These are phyloP conservation scores for Neurospora sp. DNA, from an alignment of 2,329 filamentous ascomycete species.

Conservation along the genomic window DNA sequence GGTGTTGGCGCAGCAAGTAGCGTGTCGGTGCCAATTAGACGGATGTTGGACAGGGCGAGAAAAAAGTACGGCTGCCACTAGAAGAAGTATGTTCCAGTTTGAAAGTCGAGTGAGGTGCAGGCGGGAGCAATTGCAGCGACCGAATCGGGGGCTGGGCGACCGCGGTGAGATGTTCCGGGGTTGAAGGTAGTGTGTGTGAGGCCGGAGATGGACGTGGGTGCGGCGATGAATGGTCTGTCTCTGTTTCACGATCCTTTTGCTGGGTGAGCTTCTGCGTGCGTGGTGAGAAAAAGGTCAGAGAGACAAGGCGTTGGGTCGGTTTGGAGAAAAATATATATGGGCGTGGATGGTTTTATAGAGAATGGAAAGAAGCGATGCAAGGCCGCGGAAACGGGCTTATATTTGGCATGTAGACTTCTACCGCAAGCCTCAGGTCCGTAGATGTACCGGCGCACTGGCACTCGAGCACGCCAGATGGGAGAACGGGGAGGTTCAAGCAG, in stretches of 20 bases:
- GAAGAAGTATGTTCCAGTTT: slow-evolving; percentile 4
- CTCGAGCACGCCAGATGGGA: neutral
- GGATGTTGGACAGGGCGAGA: neutral
- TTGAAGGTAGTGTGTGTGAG: neutral
- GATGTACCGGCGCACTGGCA: neutral
- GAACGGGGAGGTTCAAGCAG: neutral
- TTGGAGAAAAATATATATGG: neutral
- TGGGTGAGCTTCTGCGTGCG: neutral
- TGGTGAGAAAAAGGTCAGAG: neutral
- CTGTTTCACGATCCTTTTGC: neutral
- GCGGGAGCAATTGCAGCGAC: slow-evolving; percentile 5
- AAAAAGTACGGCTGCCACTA: neutral
- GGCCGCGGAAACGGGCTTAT: neutral
- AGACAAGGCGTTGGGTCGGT: neutral
- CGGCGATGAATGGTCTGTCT: neutral
- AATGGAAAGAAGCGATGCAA: neutral
- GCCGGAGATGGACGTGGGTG: neutral
- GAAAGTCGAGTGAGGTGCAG: neutral
- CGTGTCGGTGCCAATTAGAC: neutral
- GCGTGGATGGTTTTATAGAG: neutral
- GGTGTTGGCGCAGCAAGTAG: neutral
- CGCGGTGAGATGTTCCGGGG: neutral
- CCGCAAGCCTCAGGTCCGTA: neutral
- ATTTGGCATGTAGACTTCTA: neutral
- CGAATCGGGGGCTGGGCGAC: slow-evolving; percentile 9